Evolutionary conservation across 139 green algal species (phyloP).

Genomic region (Prasinococcaceae sp.): DNA sequence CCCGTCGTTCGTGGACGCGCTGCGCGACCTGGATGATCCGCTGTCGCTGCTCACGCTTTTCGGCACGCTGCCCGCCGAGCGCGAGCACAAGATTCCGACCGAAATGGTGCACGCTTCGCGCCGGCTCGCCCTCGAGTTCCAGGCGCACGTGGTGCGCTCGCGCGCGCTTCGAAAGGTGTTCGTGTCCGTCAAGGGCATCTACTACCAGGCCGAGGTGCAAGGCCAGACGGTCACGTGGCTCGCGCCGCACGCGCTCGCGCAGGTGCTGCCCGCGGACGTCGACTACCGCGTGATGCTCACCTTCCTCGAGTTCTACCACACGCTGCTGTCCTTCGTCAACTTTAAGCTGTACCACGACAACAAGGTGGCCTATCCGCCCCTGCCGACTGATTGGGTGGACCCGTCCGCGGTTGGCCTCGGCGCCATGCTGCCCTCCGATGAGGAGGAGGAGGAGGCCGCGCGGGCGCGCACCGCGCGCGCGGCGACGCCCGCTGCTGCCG

Average conservation of each 20-base stretch:
- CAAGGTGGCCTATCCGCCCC: slow-evolving; percentile 55
- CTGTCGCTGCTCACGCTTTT: slow-evolving; percentile 94
- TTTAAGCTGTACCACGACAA: slow-evolving; percentile 94
- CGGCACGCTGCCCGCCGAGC: slow-evolving; percentile 67
- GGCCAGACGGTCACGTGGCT: slow-evolving; percentile 91
- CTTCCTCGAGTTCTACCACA: slow-evolving; percentile 96
- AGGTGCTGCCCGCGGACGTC: slow-evolving; percentile 82
- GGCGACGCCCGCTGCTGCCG: slow-evolving; percentile 1
- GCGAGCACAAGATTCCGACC: slow-evolving; percentile 35
- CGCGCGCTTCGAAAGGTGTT: slow-evolving; percentile 79
- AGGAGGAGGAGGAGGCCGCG: slow-evolving; percentile 8
- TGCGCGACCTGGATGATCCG: slow-evolving; percentile 94
- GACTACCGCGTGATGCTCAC: slow-evolving; percentile 97
- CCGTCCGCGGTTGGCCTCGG: slow-evolving; percentile 15
- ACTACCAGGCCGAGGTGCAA: slow-evolving; percentile 85
- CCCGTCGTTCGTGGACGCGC: slow-evolving; percentile 88
- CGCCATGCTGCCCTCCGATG: slow-evolving; percentile 6
- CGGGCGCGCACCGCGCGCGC: slow-evolving; percentile 1
- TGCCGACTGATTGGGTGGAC: slow-evolving; percentile 33
- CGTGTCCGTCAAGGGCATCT: slow-evolving; percentile 92
- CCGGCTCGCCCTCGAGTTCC: slow-evolving; percentile 79
- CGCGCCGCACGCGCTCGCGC: slow-evolving; percentile 68
- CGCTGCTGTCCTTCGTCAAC: slow-evolving; percentile 82
- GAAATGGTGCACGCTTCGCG: slow-evolving; percentile 27
- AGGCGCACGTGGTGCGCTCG: slow-evolving; percentile 74